These are phyloP conservation scores for Nigrospora oryzae DNA, from an alignment of 2,329 filamentous ascomycete genomes.

Conservation along the genomic window DNA sequence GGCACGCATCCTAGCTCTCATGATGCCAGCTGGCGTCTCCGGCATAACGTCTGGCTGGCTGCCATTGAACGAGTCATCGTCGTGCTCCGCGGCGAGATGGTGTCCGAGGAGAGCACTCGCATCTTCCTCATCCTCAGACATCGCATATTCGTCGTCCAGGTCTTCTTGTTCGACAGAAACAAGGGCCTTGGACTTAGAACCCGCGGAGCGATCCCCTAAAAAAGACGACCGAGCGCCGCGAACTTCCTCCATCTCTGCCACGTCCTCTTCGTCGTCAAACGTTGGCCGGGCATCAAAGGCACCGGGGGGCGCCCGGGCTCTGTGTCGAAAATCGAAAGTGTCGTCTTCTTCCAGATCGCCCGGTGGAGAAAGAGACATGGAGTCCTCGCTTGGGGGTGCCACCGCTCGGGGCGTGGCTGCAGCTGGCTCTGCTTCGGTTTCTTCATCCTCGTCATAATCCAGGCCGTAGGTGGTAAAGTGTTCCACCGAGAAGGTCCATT, in stretches of 20 bases:
- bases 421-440: conserved; percentile 39
- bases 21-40: conserved; percentile 51
- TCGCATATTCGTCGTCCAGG: conserved; percentile 70
- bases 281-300: conserved; percentile 61
- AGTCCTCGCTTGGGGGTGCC: conserved; percentile 10
- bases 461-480: conserved; percentile 96
- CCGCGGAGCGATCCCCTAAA: conserved; percentile 88
- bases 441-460: conserved; percentile 65
- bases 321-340: conserved; percentile 47
- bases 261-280: conserved; percentile 47
- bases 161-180: conserved; percentile 56
- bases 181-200: conserved; percentile 58
- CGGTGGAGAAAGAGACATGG: conserved; percentile 11
- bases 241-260: conserved; percentile 35
- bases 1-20: conserved; percentile 56
- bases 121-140: conserved; percentile 62
- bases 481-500: conserved; percentile 89
- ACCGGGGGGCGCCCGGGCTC: conserved; percentile 57
- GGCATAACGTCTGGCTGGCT: conserved; percentile 33
- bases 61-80: conserved; percentile 46
- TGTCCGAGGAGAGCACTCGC: conserved; percentile 68
- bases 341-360: conserved; percentile 38
- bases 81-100: conserved; percentile 69
- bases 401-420: conserved; percentile 13
- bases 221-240: conserved; percentile 58